A percentile compares a stretch with the other conserved stretches of the same genome.
Evolutionary conservation across 2,329 filamentous ascomycete genomes (phyloP).

Genomic region (Exophiala aquamarina): DNA sequence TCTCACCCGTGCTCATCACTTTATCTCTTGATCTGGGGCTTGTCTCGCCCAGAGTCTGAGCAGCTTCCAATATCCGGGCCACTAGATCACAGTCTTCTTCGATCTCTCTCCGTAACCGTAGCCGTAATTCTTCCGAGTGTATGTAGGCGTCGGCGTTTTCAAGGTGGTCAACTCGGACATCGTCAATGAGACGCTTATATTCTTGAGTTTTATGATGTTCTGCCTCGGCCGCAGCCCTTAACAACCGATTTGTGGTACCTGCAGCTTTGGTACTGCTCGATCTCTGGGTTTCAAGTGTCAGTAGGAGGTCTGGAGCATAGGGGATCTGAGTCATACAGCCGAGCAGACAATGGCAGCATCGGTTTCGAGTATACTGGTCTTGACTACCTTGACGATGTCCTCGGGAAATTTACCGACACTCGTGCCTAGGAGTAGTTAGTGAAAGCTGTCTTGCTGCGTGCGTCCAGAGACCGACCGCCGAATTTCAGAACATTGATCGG

Average conservation of each 20-base stretch:
- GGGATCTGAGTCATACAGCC: slow-evolving; percentile 46
- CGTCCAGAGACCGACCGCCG: slow-evolving; percentile 16
- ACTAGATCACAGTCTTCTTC: slow-evolving; percentile 78
- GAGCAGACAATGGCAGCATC: slow-evolving; percentile 93
- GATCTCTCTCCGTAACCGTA: slow-evolving; percentile 65
- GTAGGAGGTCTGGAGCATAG: neutral
- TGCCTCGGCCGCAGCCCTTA: slow-evolving; percentile 51
- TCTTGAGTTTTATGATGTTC: slow-evolving; percentile 48
- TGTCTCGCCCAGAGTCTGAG: slow-evolving; percentile 65
- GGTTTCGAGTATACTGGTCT: slow-evolving; percentile 63
- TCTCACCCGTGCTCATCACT: slow-evolving; percentile 93
- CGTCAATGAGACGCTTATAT: slow-evolving; percentile 73
- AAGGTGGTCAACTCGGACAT: slow-evolving; percentile 81
- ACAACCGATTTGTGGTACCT: slow-evolving; percentile 79
- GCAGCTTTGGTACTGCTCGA: slow-evolving; percentile 93
- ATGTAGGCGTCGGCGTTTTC: slow-evolving; percentile 67
- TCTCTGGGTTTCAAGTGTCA: slow-evolving; percentile 42
- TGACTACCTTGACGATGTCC: slow-evolving; percentile 72
- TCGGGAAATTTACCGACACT: slow-evolving; percentile 91
- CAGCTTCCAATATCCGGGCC: slow-evolving; percentile 68
- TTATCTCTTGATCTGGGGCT: slow-evolving; percentile 78
- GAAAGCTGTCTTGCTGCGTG: neutral
- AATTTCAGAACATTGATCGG: slow-evolving; percentile 24
- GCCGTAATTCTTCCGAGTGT: slow-evolving; percentile 55
- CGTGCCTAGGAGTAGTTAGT: slow-evolving; percentile 62